Percentiles rank a stretch among this genome's conserved stretches.
Conservation (phyloP, 345 rosid genomes). For the Pseudoturritis turrita region DNA sequence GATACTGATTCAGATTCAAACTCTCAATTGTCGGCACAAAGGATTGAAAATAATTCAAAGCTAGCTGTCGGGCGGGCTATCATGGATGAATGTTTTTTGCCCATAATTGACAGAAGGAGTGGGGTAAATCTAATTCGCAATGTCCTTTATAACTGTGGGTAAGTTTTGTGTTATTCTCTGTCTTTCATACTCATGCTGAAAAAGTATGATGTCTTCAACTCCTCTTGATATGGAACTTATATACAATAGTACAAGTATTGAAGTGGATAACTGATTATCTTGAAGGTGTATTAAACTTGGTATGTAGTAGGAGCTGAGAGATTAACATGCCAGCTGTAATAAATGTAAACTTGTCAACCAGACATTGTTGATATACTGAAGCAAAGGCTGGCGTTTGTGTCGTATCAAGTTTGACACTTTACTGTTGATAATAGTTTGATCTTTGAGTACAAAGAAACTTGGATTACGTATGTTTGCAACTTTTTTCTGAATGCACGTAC, state of each 20-base stretch:
- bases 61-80: slow-evolving; percentile 33
- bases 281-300: neutral
- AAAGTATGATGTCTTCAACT: neutral
- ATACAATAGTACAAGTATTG: too few relatives aligned
- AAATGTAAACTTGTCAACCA: neutral
- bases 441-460: too few relatives aligned
- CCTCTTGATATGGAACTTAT: neutral
- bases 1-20: slow-evolving; percentile 16
- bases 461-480: neutral
- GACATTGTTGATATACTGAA: slow-evolving; percentile 1
- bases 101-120: slow-evolving; percentile 35
- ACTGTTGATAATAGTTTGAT: neutral
- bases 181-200: neutral
- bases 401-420: neutral
- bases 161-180: slow-evolving; percentile 5
- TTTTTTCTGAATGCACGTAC: neutral
- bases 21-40: slow-evolving; percentile 7
- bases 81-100: slow-evolving; percentile 36
- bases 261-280: slow-evolving; percentile 5
- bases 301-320: neutral
- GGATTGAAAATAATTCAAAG: slow-evolving; percentile 32
- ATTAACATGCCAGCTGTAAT: neutral
- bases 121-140: slow-evolving; percentile 31
- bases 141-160: slow-evolving; percentile 36
- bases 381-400: slow-evolving; percentile 1